phyloP scores from a whole-genome alignment of 371 early-diverging fungal species.

The Funneliformis caledonium region DNA sequence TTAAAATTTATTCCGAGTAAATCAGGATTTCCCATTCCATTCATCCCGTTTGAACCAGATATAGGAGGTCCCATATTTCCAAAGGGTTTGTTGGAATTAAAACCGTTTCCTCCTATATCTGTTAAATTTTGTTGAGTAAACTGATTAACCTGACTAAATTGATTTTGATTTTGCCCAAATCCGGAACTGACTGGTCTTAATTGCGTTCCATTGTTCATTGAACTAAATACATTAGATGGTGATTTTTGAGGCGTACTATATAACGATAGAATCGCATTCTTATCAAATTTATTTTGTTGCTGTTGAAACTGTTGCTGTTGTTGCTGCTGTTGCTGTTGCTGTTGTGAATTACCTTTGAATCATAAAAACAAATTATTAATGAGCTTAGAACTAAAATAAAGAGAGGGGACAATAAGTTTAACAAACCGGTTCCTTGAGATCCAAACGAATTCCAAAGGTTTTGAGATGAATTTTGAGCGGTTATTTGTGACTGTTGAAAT shows the following conservation, averaged over 20 bases:
- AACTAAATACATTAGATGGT: not conserved
- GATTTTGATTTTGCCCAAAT: not conserved
- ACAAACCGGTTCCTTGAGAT: not conserved
- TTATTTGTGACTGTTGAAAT: not conserved
- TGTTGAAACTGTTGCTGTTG: not conserved
- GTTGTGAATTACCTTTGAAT: not conserved
- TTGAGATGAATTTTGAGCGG: not conserved
- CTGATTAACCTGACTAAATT: not conserved
- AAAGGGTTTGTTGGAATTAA: not conserved
- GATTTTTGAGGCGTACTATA: slow-evolving; percentile 16
- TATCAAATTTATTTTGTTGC: slow-evolving; percentile 27
- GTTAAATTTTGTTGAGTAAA: not conserved
- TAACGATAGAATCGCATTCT: slow-evolving; percentile 32
- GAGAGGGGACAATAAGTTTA: not conserved
- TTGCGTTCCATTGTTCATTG: not conserved
- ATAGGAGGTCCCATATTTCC: not conserved
- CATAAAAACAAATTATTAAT: not conserved
- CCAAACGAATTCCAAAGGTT: not conserved
- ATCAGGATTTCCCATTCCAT: not conserved
- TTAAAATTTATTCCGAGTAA: not conserved
- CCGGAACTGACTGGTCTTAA: not conserved
- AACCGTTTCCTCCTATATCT: not conserved
- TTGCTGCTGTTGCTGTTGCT: not conserved
- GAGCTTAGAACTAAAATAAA: not conserved
- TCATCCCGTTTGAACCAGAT: not conserved